A percentile compares a stretch with the other conserved stretches of the same genome.
These are phyloP conservation scores for Oleoguttula mirabilis DNA, from an alignment of 495 filamentous ascomycete species.

Conservation along the genomic window DNA sequence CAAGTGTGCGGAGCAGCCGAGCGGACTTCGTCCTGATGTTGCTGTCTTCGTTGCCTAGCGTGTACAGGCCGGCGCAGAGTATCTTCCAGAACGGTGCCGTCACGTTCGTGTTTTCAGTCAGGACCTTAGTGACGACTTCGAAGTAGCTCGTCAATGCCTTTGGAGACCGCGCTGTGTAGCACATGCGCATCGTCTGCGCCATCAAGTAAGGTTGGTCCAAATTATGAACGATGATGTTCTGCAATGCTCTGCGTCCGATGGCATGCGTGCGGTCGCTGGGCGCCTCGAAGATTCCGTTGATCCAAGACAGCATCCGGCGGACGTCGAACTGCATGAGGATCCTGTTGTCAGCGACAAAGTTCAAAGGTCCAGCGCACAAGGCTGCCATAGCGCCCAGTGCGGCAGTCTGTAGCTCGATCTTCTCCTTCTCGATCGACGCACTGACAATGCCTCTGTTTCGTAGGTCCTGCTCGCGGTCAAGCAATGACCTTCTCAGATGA, in stretches of 20 bases:
- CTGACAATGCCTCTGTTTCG: conserved; percentile 62
- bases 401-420: conserved; percentile 76
- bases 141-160: conserved; percentile 93
- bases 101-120: conserved; percentile 68
- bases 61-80: conserved; percentile 76
- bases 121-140: conserved; percentile 75
- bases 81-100: conserved; percentile 81
- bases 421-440: conserved; percentile 92
- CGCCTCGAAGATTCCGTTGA: conserved; percentile 84
- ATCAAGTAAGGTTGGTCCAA: conserved; percentile 70
- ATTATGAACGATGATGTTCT: conserved; percentile 84
- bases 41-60: conserved; percentile 77
- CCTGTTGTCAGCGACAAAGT: conserved; percentile 72
- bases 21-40: conserved; percentile 81
- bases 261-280: conserved; percentile 78
- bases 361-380: conserved; percentile 82
- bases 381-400: conserved; percentile 92
- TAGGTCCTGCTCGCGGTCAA: conserved; percentile 51
- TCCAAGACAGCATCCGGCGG: conserved; percentile 82
- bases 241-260: conserved; percentile 83
- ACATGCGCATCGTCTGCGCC: conserved; percentile 76
- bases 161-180: conserved; percentile 63
- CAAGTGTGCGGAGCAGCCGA: conserved; percentile 66
- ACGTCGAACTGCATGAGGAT: conserved; percentile 81
- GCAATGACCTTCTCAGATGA: conserved; percentile 68